phyloP scores from a whole-genome alignment of 768 basidiomycete species.

The Trametes villosa region DNA sequence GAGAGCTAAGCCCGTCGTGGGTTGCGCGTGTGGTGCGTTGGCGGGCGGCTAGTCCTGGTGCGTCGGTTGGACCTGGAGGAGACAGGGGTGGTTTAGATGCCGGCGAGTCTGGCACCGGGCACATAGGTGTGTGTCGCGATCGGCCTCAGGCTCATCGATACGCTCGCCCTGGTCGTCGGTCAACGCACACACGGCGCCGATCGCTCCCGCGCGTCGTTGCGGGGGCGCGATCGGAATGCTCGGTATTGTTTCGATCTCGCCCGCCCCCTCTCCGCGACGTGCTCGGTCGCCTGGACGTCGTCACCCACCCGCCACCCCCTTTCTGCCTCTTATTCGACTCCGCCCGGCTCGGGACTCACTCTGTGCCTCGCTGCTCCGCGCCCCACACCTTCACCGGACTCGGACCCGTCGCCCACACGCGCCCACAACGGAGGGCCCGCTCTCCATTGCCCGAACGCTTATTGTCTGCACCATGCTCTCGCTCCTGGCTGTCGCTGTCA shows the following conservation, averaged over 20 bases:
- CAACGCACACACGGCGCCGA: neutral
- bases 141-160: neutral
- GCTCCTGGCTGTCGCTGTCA: slow-evolving; percentile 14
- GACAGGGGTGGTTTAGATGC: neutral
- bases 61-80: too few relatives aligned
- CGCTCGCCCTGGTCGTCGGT: slow-evolving; percentile 12
- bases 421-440: slow-evolving; percentile 10
- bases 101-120: neutral
- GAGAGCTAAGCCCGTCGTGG: slow-evolving; percentile 41
- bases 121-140: neutral
- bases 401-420: slow-evolving; percentile 9
- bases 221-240: neutral
- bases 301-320: slow-evolving; percentile 2
- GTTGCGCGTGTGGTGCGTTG: neutral
- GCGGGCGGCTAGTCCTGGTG: neutral
- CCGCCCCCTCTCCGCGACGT: slow-evolving; percentile 8
- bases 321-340: slow-evolving; percentile 4
- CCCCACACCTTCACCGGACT: neutral
- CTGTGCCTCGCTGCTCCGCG: neutral
- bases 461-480: slow-evolving; percentile 21
- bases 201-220: neutral
- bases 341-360: slow-evolving; percentile 9
- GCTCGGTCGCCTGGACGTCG: slow-evolving; percentile 13
- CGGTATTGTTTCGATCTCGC: slow-evolving; percentile 12
- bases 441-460: slow-evolving; percentile 14